These are phyloP conservation scores for Neonothopanus nambi DNA, from an alignment of 1,284 basidiomycete genomes.

Conservation along the genomic window DNA sequence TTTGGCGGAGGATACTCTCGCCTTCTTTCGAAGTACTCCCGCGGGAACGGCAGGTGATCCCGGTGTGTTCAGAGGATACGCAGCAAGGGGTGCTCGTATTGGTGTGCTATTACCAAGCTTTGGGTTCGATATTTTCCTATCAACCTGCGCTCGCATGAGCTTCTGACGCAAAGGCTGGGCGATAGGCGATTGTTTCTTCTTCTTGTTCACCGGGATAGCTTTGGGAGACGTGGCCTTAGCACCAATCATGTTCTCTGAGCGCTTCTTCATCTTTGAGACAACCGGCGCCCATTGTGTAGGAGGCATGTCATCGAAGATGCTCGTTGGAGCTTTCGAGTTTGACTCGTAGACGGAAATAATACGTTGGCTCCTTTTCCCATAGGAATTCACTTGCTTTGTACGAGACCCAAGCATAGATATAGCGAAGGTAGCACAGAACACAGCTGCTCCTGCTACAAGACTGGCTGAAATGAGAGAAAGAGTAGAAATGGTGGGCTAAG, in stretches of 20 bases:
- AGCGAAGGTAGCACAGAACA: conserved; percentile 11
- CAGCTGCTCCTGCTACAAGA: conserved; percentile 7
- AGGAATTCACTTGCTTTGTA: conserved; percentile 71
- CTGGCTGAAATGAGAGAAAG: conserved; percentile 15
- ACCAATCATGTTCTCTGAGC: conserved; percentile 38
- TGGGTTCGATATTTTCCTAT: conserved; percentile 10
- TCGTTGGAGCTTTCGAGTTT: conserved; percentile 20
- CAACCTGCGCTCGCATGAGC: conserved; percentile 9
- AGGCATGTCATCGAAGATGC: conserved; percentile 44
- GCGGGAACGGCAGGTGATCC: conserved; percentile 37
- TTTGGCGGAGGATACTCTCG: conserved; percentile 28
- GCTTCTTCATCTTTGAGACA: conserved; percentile 40
- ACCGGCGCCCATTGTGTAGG: conserved; percentile 33
- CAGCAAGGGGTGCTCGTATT: conserved; percentile 43
- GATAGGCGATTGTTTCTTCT: conserved; percentile 36
- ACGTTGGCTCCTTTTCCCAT: conserved; percentile 65
- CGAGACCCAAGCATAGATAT: conserved; percentile 48
- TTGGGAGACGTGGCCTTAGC: conserved; percentile 21
- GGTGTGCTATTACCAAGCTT: conserved; percentile 22
- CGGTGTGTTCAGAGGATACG: conserved; percentile 41
- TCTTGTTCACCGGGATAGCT: conserved; percentile 28
- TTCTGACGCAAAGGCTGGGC: conserved; percentile 18
- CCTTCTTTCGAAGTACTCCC: conserved; percentile 24
- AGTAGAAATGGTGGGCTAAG: conserved; percentile 16
- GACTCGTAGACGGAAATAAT: conserved; percentile 48